A percentile compares a stretch with the other conserved stretches of the same genome.
Conservation (phyloP, 2,329 filamentous ascomycete genomes). For the Clarireedia paspali region DNA sequence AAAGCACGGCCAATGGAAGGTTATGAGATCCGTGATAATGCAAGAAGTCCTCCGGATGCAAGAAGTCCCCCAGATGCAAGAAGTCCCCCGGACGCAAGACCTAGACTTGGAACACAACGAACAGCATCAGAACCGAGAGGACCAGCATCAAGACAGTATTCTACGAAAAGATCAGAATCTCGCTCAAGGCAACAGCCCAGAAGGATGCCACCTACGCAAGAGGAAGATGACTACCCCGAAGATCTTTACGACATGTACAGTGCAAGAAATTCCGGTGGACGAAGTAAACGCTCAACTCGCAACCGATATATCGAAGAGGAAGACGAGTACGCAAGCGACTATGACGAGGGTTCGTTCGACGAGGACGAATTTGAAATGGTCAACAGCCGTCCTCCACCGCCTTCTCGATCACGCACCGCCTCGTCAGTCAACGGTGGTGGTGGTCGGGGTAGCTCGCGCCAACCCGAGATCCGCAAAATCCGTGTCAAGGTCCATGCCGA, state of each 20-base stretch:
- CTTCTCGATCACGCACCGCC: conserved; percentile 33
- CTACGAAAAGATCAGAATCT: conserved; percentile 26
- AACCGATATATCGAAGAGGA: conserved; percentile 73
- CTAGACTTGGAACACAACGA: conserved; percentile 36
- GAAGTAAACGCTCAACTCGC: conserved; percentile 33
- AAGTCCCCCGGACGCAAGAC: conserved; percentile 30
- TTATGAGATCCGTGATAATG: conserved; percentile 28
- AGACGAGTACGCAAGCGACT: conserved; percentile 66
- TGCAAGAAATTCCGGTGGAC: conserved; percentile 30
- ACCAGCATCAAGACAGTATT: conserved; percentile 30
- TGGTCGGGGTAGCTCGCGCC: conserved; percentile 47
- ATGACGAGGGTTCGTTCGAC: conserved; percentile 63
- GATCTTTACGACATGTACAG: conserved; percentile 59
- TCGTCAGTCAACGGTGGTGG: conserved; percentile 13
- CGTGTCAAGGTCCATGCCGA: conserved; percentile 87
- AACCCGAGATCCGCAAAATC: conserved; percentile 67
- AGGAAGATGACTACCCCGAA: conserved; percentile 57
- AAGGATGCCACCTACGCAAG: conserved; percentile 29
- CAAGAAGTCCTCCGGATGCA: conserved; percentile 29
- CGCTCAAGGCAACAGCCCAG: conserved; percentile 11
- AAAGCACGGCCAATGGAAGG: conserved; percentile 41
- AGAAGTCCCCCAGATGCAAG: conserved; percentile 9
- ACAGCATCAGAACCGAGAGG: conserved; percentile 45
- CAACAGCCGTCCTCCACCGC: conserved; percentile 42
- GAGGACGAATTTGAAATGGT: conserved; percentile 78